phyloP scores from a whole-genome alignment of 805 yeast genomes.

The Ogataea neopini region DNA sequence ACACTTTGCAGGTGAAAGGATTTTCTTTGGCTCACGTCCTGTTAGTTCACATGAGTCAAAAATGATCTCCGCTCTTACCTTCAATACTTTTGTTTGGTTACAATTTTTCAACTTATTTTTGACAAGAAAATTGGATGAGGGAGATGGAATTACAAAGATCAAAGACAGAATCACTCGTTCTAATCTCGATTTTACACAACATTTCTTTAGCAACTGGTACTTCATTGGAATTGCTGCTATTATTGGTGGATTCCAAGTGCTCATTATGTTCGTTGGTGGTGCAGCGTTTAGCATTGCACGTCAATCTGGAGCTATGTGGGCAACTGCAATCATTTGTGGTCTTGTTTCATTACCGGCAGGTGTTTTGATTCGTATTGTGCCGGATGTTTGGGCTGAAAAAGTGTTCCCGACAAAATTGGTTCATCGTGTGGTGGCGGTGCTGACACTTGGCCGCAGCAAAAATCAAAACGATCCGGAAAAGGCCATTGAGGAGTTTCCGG shows the following conservation, averaged over 20 bases:
- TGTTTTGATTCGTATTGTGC: conserved; percentile 69
- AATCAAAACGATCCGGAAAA: conserved; percentile 11
- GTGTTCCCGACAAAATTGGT: conserved; percentile 65
- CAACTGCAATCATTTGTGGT: conserved; percentile 80
- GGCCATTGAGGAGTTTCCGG: conserved; percentile 11
- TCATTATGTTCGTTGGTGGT: conserved; percentile 97
- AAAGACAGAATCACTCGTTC: conserved; percentile 58
- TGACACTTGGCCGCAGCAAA: conserved; percentile 20
- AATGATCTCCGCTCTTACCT: conserved; percentile 80
- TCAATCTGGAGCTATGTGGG: conserved; percentile 90
- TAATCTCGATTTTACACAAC: conserved; percentile 80
- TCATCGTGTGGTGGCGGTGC: conserved; percentile 31
- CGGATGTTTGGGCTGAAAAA: conserved; percentile 71
- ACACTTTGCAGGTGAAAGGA: conserved; percentile 71
- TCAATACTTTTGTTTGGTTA: conserved; percentile 96
- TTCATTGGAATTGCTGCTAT: conserved; percentile 70
- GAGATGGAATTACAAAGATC: conserved; percentile 61
- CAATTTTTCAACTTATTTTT: conserved; percentile 93
- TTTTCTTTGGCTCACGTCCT: conserved; percentile 48
- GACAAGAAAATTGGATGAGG: conserved; percentile 88
- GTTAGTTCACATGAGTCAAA: conserved; percentile 46
- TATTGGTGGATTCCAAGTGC: conserved; percentile 80
- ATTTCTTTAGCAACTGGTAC: conserved; percentile 79
- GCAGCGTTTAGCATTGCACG: conserved; percentile 83
- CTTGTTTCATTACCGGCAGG: conserved; percentile 81